These are phyloP conservation scores for Neotropicomus parvogracilis DNA, from an alignment of 1,284 basidiomycete genomes.

Conservation along the genomic window DNA sequence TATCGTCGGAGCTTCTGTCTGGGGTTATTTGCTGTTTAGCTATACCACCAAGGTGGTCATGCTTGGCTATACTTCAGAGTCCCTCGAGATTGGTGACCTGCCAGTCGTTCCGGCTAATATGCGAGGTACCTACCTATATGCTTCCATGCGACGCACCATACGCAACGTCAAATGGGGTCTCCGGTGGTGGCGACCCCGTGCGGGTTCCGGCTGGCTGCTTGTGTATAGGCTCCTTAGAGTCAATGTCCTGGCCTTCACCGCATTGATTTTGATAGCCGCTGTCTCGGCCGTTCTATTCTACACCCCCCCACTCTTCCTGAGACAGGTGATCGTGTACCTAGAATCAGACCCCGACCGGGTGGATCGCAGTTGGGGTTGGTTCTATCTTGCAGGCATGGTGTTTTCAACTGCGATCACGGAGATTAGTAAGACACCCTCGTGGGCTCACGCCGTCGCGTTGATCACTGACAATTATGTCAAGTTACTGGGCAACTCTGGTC, in stretches of 20 bases:
- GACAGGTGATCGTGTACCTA: slow-evolving; percentile 68
- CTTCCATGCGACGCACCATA: slow-evolving; percentile 35
- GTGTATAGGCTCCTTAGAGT: slow-evolving; percentile 54
- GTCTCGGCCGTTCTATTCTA: slow-evolving; percentile 72
- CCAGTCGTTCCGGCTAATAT: slow-evolving; percentile 73
- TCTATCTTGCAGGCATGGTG: slow-evolving; percentile 70
- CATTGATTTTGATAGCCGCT: slow-evolving; percentile 55
- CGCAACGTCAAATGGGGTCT: slow-evolving; percentile 38
- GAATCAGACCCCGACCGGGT: slow-evolving; percentile 57
- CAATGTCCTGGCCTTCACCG: slow-evolving; percentile 43
- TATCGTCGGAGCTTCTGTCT: slow-evolving; percentile 40
- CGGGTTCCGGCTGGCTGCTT: slow-evolving; percentile 62
- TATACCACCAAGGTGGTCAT: slow-evolving; percentile 83
- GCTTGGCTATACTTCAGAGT: slow-evolving; percentile 69
- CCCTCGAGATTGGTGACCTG: slow-evolving; percentile 80
- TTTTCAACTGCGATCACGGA: slow-evolving; percentile 58
- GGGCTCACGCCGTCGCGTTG: background rate
- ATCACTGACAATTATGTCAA: slow-evolving; percentile 13
- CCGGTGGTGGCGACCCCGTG: slow-evolving; percentile 34
- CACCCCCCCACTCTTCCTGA: slow-evolving; percentile 73
- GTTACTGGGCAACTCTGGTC: slow-evolving; percentile 62
- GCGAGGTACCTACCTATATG: slow-evolving; percentile 58
- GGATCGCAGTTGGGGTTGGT: slow-evolving; percentile 67
- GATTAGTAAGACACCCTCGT: slow-evolving; percentile 43
- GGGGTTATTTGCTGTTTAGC: slow-evolving; percentile 53